Conservation (phyloP, 495 filamentous ascomycete species). For the Talaromyces trachyspermus region DNA sequence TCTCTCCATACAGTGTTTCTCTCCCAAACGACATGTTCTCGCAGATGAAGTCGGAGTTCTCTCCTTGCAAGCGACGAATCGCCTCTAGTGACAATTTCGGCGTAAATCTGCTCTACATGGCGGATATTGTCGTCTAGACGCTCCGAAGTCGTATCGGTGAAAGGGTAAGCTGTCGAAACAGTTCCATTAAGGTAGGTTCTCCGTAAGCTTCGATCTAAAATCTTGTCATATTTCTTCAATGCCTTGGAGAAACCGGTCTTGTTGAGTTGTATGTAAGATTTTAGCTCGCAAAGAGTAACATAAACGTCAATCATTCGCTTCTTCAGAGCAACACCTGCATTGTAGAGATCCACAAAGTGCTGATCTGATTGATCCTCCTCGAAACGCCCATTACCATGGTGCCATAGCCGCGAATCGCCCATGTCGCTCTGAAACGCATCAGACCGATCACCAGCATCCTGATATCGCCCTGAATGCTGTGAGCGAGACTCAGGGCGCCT, state of each 20-base stretch:
- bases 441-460: constrained; percentile 11
- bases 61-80: constrained; percentile 65
- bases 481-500: constrained; percentile 11
- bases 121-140: constrained; percentile 61
- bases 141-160: constrained; percentile 60
- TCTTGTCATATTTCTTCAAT: constrained; percentile 98
- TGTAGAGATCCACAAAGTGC: constrained; percentile 59
- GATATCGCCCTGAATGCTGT: constrained; percentile 5
- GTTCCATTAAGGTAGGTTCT: constrained; percentile 62
- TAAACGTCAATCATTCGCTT: constrained; percentile 82
- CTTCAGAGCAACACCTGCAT: constrained; percentile 79
- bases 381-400: constrained; percentile 15
- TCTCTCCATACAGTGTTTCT: constrained; percentile 98
- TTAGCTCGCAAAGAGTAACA: constrained; percentile 89
- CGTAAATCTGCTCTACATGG: constrained; percentile 71
- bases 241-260: constrained; percentile 93
- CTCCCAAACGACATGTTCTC: constrained; percentile 99
- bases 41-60: constrained; percentile 82
- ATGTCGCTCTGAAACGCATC: constrained; percentile 43
- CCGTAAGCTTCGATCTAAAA: constrained; percentile 70
- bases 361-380: constrained; percentile 71
- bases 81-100: constrained; percentile 70
- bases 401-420: constrained; percentile 23
- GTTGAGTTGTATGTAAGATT: constrained; percentile 94
- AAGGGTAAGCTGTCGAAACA: constrained; percentile 70